Evolutionary conservation across 805 yeast genomes (phyloP).

Genomic region (Candida tallmaniae): DNA sequence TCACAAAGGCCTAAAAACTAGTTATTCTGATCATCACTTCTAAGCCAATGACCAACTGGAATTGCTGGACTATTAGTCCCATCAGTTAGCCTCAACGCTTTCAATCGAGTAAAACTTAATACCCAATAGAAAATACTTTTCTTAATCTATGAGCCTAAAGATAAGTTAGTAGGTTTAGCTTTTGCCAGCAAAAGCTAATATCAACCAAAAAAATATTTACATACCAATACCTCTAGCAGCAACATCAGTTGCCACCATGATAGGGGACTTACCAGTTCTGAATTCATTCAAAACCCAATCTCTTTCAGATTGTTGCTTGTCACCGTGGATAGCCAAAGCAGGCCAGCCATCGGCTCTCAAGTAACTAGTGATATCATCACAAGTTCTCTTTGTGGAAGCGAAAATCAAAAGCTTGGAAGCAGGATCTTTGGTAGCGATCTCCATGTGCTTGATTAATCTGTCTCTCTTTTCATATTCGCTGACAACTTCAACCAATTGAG

Average conservation of each 20-base stretch:
- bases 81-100: too few relatives aligned
- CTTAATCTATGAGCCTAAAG: conserved; percentile 4
- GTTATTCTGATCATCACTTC: too few relatives aligned
- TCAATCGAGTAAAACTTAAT: too few relatives aligned
- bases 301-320: conserved; percentile 95
- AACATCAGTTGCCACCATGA: conserved; percentile 99
- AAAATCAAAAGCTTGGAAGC: conserved; percentile 80
- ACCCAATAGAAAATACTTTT: background rate
- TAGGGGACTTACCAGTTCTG: conserved; percentile 86
- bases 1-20: too few relatives aligned
- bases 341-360: conserved; percentile 98
- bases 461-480: conserved; percentile 94
- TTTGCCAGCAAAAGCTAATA: background rate
- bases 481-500: conserved; percentile 87
- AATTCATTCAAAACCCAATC: conserved; percentile 97
- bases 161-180: conserved; percentile 2
- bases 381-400: conserved; percentile 95
- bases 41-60: too few relatives aligned
- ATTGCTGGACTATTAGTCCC: too few relatives aligned
- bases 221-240: conserved; percentile 99
- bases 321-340: conserved; percentile 98
- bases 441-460: conserved; percentile 77
- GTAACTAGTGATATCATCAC: conserved; percentile 90
- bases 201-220: conserved; percentile 30
- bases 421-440: conserved; percentile 65